These are phyloP conservation scores for Blastobotrys apis DNA, from an alignment of 1,139 yeast species.

Conservation along the genomic window DNA sequence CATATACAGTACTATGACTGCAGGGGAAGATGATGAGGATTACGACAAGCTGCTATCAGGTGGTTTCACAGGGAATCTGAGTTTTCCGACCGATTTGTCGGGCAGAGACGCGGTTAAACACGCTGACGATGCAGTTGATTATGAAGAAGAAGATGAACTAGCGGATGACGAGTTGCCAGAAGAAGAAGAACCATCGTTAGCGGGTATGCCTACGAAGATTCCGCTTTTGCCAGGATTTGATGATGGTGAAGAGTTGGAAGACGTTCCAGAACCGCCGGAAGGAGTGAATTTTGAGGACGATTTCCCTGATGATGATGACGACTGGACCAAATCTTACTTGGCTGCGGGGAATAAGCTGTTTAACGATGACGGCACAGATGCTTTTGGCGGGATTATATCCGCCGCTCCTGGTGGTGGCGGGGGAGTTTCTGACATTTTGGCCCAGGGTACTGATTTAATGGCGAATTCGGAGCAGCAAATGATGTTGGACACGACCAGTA, in stretches of 20 bases:
- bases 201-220: not conserved
- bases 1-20: no score
- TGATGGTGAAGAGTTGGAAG: slow-evolving; percentile 19
- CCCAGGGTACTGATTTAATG: slow-evolving; percentile 1
- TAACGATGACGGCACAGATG: slow-evolving; percentile 15
- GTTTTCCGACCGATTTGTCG: slow-evolving; percentile 28
- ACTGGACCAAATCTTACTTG: slow-evolving; percentile 19
- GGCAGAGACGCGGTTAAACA: slow-evolving; percentile 48
- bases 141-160: slow-evolving; percentile 89
- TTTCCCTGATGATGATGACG: slow-evolving; percentile 34
- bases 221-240: slow-evolving; percentile 6
- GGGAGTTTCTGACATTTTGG: not conserved
- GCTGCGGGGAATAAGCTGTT: slow-evolving; percentile 22
- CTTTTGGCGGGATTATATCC: slow-evolving; percentile 3
- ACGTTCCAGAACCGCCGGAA: slow-evolving; percentile 10
- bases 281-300: slow-evolving; percentile 41
- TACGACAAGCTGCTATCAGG: slow-evolving; percentile 18
- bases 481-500: slow-evolving; percentile 9
- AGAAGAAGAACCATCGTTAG: slow-evolving; percentile 37
- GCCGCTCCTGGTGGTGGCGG: slow-evolving; percentile 11
- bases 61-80: slow-evolving; percentile 9
- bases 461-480: not conserved
- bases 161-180: slow-evolving; percentile 67
- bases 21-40: slow-evolving; percentile 18
- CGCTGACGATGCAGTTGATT: slow-evolving; percentile 92